phyloP scores from a whole-genome alignment of 1,284 basidiomycete genomes.

The Leccinum griseonigrum region DNA sequence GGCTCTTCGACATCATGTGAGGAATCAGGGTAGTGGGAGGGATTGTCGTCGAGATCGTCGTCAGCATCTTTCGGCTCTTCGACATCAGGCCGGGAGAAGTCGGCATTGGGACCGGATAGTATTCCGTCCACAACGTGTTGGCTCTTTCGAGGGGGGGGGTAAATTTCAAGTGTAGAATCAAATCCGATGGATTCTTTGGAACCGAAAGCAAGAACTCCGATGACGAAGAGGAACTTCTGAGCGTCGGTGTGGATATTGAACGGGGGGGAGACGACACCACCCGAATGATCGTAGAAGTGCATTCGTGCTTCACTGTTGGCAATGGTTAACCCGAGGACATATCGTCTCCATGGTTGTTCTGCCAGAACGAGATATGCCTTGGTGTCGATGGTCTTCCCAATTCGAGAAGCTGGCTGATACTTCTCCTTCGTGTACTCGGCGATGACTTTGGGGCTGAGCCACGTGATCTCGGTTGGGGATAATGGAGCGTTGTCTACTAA shows the following conservation, averaged over 20 bases:
- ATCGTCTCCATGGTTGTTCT: background rate
- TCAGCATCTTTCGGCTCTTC: too few species aligned
- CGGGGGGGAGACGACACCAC: background rate
- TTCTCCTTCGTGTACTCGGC: background rate
- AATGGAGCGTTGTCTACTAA: background rate
- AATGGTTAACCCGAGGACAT: background rate
- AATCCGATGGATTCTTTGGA: too few species aligned
- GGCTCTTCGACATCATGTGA: too few species aligned
- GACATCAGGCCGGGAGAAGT: too few species aligned
- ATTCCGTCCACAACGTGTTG: too few species aligned
- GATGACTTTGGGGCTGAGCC: background rate
- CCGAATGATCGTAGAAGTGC: background rate
- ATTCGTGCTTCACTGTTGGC: background rate
- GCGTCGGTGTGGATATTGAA: background rate
- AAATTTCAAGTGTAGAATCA: too few species aligned
- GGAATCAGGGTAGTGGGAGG: too few species aligned
- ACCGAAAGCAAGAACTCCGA: too few species aligned
- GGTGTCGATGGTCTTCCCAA: background rate
- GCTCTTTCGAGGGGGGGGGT: too few species aligned
- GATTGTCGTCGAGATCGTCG: too few species aligned
- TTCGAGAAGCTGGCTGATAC: background rate
- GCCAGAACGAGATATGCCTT: background rate
- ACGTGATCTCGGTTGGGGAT: background rate
- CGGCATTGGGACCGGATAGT: too few species aligned
- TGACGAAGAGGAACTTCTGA: too few species aligned